A percentile compares a stretch with the other conserved stretches of the same genome.
Conservation (phyloP, 306 rosid species). For the Oxytropis ochrocephala region DNA sequence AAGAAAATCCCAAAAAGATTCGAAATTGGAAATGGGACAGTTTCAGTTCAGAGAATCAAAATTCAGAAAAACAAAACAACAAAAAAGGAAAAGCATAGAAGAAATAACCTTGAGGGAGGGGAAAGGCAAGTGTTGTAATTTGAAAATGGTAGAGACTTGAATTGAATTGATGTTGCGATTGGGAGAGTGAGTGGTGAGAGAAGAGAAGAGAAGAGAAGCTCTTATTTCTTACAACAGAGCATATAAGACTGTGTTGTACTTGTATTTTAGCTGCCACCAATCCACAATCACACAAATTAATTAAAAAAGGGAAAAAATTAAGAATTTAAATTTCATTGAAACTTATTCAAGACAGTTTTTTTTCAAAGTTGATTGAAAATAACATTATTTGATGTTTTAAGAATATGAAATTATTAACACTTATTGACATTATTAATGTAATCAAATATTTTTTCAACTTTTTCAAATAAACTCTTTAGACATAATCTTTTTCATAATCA, state of each 20-base stretch:
- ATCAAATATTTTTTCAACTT: no score
- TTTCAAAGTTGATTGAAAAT: no score
- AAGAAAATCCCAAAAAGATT: background rate
- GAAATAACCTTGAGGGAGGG: constrained; percentile 12
- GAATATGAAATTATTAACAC: no score
- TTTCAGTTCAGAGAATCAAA: background rate
- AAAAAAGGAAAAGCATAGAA: background rate
- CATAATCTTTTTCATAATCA: no score
- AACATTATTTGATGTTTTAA: no score
- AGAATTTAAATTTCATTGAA: background rate
- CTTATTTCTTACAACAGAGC: background rate
- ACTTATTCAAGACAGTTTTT: background rate
- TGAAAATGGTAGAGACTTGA: background rate
- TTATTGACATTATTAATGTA: no score
- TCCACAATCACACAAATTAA: constrained; percentile 12
- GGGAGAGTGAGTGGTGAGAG: background rate
- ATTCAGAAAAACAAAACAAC: background rate
- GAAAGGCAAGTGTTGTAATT: background rate
- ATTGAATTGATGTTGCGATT: background rate
- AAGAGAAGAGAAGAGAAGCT: background rate
- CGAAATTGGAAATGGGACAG: constrained; percentile 5
- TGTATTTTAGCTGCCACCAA: constrained; percentile 21
- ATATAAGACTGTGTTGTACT: background rate
- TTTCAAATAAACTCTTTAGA: no score
- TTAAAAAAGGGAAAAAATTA: background rate